Conservation (phyloP, 2,329 filamentous ascomycete genomes). For the Alternaria angustiovoidea region DNA sequence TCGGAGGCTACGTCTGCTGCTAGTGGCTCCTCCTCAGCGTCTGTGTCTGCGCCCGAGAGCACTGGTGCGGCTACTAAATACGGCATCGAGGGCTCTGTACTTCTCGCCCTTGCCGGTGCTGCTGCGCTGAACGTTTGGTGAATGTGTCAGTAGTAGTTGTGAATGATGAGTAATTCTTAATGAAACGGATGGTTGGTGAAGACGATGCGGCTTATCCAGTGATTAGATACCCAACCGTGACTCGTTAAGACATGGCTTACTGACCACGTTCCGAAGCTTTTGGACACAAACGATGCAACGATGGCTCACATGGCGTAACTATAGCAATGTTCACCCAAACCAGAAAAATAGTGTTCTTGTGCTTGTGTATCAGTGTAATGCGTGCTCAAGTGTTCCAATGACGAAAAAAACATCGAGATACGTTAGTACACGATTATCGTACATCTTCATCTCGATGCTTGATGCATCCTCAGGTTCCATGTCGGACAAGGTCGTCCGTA, state of each 20-base stretch:
- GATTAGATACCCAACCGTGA: not conserved
- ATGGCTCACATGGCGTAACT: not conserved
- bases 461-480: too few species aligned
- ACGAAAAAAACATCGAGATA: too few species aligned
- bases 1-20: conserved; percentile 15
- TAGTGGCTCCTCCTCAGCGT: conserved; percentile 10
- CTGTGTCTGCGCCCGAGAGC: conserved; percentile 22
- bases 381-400: not conserved
- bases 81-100: conserved; percentile 27
- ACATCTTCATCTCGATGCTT: too few species aligned
- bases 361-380: not conserved
- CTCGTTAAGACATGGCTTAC: not conserved
- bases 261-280: not conserved
- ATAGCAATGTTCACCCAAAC: not conserved
- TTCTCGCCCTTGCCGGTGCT: conserved; percentile 33
- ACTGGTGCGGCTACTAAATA: conserved; percentile 34
- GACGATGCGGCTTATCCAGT: not conserved
- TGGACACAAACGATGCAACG: not conserved
- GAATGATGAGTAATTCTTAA: not conserved
- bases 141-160: not conserved
- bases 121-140: conserved; percentile 31
- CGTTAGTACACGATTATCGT: too few species aligned
- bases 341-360: not conserved
- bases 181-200: not conserved
- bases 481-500: too few species aligned